Conservation (phyloP, 2,329 filamentous ascomycete species). For the Zelopaecilomyces penicillatus region DNA sequence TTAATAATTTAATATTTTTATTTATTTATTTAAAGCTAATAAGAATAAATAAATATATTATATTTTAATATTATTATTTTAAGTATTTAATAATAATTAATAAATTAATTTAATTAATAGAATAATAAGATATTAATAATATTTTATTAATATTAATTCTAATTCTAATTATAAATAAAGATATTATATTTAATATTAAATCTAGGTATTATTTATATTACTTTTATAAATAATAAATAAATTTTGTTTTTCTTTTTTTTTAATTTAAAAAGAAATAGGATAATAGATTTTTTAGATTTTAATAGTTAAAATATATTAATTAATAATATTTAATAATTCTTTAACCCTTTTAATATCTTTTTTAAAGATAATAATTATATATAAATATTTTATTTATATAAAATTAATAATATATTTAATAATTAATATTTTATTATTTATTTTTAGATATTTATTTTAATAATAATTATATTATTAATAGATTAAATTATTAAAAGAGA, state of each 20-base stretch:
- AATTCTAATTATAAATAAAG: neutral
- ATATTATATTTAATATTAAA: neutral
- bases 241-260: neutral
- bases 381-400: no score
- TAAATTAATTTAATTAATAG: neutral
- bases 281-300: no score
- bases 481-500: no score
- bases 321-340: no score
- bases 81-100: neutral
- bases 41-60: neutral
- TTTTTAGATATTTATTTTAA: no score
- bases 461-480: no score
- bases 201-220: neutral
- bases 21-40: neutral
- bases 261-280: neutral
- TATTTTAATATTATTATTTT: neutral
- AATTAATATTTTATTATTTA: no score
- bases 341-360: no score
- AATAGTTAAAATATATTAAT: no score
- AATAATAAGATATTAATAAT: neutral
- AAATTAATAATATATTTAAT: no score
- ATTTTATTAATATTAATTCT: neutral
- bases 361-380: no score
- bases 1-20: neutral
- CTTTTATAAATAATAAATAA: neutral